These are phyloP conservation scores for apple (Malus domestica) DNA, from an alignment of 306 rosid genomes.

Conservation along the genomic window ASM211411v1 NC_041795.1:2760501-2761000, in stretches of 20 bases:
- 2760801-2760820: no score
- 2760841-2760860: no score
- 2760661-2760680: background rate
- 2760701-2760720: background rate
- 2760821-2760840: no score
- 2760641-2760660: background rate
- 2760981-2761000: no score
- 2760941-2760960: no score
- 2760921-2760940: no score
- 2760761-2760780: background rate
- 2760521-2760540: background rate
- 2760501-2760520: constrained; percentile 15
- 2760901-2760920: no score
- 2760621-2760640: background rate
- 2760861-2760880: no score
- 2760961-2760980: no score
- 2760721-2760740: background rate
- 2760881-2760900: no score
- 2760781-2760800: no score
- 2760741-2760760: background rate
- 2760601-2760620: background rate
- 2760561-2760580: background rate
- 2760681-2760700: no score
- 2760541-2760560: background rate
- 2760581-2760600: background rate